A percentile compares a stretch with the other conserved stretches of the same genome.
Evolutionary conservation across 2,329 filamentous ascomycete species (phyloP).

Genomic region (Aspergillus sp.): DNA sequence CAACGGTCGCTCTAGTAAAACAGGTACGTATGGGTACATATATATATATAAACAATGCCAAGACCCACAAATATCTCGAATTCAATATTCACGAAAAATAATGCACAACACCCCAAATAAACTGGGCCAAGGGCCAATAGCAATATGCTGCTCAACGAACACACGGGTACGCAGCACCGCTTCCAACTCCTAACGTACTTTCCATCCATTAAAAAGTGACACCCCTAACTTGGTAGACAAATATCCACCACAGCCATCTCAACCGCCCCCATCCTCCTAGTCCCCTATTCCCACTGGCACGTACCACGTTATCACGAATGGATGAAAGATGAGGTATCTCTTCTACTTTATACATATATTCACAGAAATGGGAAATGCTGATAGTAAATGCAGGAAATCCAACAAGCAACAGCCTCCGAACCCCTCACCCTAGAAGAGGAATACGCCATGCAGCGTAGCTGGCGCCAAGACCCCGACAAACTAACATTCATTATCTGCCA

Average conservation of each 20-base stretch:
- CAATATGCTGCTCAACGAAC: not conserved
- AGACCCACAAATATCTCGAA: not conserved
- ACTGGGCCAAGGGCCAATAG: no score
- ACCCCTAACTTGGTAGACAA: not conserved
- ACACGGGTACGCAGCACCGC: not conserved
- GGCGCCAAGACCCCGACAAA: constrained; percentile 77
- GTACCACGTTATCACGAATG: constrained; percentile 78
- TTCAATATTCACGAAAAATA: no score
- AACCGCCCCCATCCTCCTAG: constrained; percentile 62
- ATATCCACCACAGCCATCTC: constrained; percentile 52
- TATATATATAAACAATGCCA: not conserved
- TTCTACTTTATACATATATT: constrained; percentile 14
- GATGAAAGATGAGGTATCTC: constrained; percentile 71
- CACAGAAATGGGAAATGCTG: constrained; percentile 4
- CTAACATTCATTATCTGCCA: constrained; percentile 82
- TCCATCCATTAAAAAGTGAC: not conserved
- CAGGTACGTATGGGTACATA: no score
- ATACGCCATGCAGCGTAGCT: constrained; percentile 82
- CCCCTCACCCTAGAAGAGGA: constrained; percentile 73
- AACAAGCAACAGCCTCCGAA: constrained; percentile 79
- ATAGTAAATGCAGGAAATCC: constrained; percentile 51
- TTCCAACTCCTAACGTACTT: not conserved
- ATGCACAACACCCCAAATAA: no score
- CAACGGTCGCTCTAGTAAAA: no score
- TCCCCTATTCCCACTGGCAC: constrained; percentile 77